A percentile compares a stretch with the other conserved stretches of the same genome.
Conservation (phyloP, 2,329 filamentous ascomycete genomes). For the Leptodontidium sp. region DNA sequence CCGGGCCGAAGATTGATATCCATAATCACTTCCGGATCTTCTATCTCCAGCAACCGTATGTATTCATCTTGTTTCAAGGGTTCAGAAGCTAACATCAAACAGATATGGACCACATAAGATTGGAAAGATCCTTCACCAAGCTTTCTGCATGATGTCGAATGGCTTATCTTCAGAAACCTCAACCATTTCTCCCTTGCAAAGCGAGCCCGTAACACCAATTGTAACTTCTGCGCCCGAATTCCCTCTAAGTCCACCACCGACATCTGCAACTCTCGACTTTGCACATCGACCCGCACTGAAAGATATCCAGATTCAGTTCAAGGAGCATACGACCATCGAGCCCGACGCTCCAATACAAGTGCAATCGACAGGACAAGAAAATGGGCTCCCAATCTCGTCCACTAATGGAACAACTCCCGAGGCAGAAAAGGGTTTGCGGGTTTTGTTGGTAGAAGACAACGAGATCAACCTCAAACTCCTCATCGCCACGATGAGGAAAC, state of each 20-base stretch:
- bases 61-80: not conserved
- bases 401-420: not conserved
- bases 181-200: conserved; percentile 14
- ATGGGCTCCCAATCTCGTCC: not conserved
- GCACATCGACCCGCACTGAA: conserved; percentile 10
- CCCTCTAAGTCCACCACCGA: not conserved
- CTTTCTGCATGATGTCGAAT: conserved; percentile 29
- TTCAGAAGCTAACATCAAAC: conserved; percentile 25
- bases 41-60: conserved; percentile 45
- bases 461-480: conserved; percentile 51
- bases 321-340: conserved; percentile 4
- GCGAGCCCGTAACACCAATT: conserved; percentile 4
- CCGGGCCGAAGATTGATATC: conserved; percentile 35
- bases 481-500: conserved; percentile 45
- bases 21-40: conserved; percentile 38
- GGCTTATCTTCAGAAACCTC: conserved; percentile 8
- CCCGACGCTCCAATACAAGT: not conserved
- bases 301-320: not conserved
- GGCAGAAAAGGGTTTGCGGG: conserved; percentile 32
- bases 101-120: conserved; percentile 44
- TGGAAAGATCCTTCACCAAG: conserved; percentile 41
- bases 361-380: conserved; percentile 7
- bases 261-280: conserved; percentile 28
- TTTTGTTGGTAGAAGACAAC: conserved; percentile 54
- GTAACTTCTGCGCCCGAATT: not conserved